Evolutionary conservation across 306 rosid species (phyloP).

Genomic region (Pyrus betulifolia): DNA sequence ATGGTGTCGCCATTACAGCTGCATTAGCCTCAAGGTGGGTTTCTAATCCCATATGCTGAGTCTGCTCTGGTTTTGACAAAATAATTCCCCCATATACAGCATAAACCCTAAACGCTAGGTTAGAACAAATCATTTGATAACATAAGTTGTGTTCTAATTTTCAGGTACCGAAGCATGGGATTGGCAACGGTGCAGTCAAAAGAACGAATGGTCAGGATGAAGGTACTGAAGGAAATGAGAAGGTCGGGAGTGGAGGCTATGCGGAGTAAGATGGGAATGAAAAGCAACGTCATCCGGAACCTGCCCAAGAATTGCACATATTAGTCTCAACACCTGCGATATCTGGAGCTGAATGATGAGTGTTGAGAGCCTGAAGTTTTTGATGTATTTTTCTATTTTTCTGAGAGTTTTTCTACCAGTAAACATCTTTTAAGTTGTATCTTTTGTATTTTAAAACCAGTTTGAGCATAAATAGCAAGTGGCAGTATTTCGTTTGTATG

Average conservation of each 20-base stretch:
- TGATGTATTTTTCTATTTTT: too few relatives aligned
- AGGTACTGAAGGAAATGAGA: conserved; percentile 77
- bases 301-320: conserved; percentile 73
- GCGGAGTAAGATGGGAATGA: conserved; percentile 81
- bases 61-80: not conserved
- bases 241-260: conserved; percentile 75
- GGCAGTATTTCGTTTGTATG: not conserved
- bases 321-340: conserved; percentile 19
- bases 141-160: not conserved
- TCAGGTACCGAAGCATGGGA: conserved; percentile 95
- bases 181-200: conserved; percentile 78
- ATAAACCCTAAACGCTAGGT: not conserved
- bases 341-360: not conserved
- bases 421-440: not conserved
- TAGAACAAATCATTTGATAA: not conserved
- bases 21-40: conserved; percentile 80
- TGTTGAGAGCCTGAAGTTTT: not conserved
- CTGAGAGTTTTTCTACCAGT: not conserved
- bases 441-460: not conserved
- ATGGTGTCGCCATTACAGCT: conserved; percentile 46
- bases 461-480: not conserved
- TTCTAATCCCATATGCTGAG: not conserved
- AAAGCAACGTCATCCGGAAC: conserved; percentile 83
- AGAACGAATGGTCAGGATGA: conserved; percentile 72
- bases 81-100: not conserved